A percentile compares a stretch with the other conserved stretches of the same genome.
These are phyloP conservation scores for Penicillium arizonense DNA, from an alignment of 495 filamentous ascomycete species.

Conservation along the genomic window DNA sequence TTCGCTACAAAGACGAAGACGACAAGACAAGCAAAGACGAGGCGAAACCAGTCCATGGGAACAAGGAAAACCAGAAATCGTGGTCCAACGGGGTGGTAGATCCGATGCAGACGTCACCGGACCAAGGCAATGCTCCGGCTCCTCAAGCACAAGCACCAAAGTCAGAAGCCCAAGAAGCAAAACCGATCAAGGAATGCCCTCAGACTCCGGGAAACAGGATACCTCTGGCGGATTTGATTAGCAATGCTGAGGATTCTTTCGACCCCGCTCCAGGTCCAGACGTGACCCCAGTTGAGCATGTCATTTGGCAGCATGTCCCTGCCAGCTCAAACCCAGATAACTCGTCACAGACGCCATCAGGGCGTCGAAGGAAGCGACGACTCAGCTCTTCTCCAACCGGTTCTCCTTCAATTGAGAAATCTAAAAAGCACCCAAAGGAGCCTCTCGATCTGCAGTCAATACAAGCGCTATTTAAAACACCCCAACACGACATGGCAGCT, in stretches of 20 bases:
- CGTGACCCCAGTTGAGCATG: slow-evolving; percentile 66
- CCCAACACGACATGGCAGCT: slow-evolving; percentile 75
- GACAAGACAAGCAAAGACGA: slow-evolving; percentile 32
- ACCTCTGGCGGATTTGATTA: slow-evolving; percentile 77
- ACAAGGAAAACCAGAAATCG: slow-evolving; percentile 41
- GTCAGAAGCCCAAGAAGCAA: slow-evolving; percentile 23
- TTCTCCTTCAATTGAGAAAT: slow-evolving; percentile 58
- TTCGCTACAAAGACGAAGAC: slow-evolving; percentile 44
- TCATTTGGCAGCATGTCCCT: slow-evolving; percentile 66
- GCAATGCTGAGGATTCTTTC: slow-evolving; percentile 61
- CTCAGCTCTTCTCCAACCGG: slow-evolving; percentile 79
- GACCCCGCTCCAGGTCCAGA: slow-evolving; percentile 37
- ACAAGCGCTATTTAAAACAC: slow-evolving; percentile 63
- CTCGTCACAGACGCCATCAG: slow-evolving; percentile 46
- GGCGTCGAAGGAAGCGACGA: slow-evolving; percentile 65
- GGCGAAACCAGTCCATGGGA: slow-evolving; percentile 22
- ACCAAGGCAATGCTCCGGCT: slow-evolving; percentile 22
- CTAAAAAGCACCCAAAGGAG: slow-evolving; percentile 40
- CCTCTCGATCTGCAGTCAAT: slow-evolving; percentile 51
- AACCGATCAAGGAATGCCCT: slow-evolving; percentile 49
- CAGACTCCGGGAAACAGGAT: slow-evolving; percentile 74
- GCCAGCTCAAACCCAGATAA: slow-evolving; percentile 41
- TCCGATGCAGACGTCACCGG: slow-evolving; percentile 22
- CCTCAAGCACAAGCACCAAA: neutral
- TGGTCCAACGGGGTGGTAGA: slow-evolving; percentile 43